Conservation (phyloP, 306 rosid genomes). For the Cicer cuneatum region DNA sequence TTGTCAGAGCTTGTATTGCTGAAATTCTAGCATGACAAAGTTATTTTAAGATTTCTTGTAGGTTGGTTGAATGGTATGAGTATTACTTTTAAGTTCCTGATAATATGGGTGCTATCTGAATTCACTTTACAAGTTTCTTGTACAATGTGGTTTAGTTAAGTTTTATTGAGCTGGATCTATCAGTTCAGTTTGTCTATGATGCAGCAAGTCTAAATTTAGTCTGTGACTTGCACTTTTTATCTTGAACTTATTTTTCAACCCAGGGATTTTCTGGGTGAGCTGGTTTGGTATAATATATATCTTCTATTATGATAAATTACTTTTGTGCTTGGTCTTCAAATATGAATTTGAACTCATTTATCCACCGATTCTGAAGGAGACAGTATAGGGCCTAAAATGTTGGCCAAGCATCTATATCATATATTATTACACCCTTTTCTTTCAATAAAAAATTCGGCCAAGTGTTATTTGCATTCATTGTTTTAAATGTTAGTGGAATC, state of each 20-base stretch:
- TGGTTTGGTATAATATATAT: constrained; percentile 27
- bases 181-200: constrained; percentile 24
- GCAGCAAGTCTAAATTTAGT: constrained; percentile 12
- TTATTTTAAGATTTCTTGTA: constrained; percentile 1
- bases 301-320: constrained; percentile 25
- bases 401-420: constrained; percentile 16
- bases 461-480: not conserved
- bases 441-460: constrained; percentile 9
- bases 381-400: constrained; percentile 26
- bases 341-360: constrained; percentile 19
- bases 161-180: not conserved
- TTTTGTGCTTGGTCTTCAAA: constrained; percentile 20
- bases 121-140: constrained; percentile 2
- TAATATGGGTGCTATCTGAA: constrained; percentile 27
- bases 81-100: not conserved
- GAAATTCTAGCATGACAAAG: constrained; percentile 15
- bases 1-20: constrained; percentile 14
- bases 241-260: constrained; percentile 14
- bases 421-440: constrained; percentile 5
- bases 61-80: not conserved
- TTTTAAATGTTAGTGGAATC: constrained; percentile 32
- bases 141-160: not conserved
- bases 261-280: not conserved
- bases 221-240: not conserved
- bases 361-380: constrained; percentile 26